Percentiles rank a stretch among this genome's conserved stretches.
Evolutionary conservation across 179 eudicot species (phyloP).

Genomic region (Vitellaria paradoxa): DNA sequence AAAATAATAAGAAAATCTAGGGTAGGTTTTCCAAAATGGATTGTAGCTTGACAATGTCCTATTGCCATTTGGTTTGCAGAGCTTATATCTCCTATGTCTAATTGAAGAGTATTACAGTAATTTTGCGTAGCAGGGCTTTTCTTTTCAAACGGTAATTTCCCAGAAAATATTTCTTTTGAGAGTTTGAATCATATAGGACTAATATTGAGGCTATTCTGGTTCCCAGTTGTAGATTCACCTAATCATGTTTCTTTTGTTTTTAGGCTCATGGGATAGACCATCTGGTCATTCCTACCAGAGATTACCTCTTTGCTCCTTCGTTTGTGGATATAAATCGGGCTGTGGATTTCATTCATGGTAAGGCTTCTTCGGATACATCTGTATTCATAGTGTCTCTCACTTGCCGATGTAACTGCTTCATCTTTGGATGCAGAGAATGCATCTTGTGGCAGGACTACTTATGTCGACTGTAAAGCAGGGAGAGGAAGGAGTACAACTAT

Average conservation of each 20-base stretch:
- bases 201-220: slow-evolving; percentile 10
- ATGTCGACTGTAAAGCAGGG: slow-evolving; percentile 99
- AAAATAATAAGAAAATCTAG: neutral
- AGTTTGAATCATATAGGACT: neutral
- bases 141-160: neutral
- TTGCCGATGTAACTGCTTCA: neutral
- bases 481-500: slow-evolving; percentile 96
- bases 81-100: neutral
- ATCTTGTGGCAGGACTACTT: slow-evolving; percentile 64
- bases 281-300: slow-evolving; percentile 95
- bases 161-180: neutral
- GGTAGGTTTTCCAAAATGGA: neutral
- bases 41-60: neutral
- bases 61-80: neutral
- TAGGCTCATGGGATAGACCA: slow-evolving; percentile 92
- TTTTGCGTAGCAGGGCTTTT: neutral
- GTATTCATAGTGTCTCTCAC: slow-evolving; percentile 7
- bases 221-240: neutral
- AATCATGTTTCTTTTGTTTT: neutral
- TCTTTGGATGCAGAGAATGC: slow-evolving; percentile 59
- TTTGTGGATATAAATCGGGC: slow-evolving; percentile 74
- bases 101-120: neutral
- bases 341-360: slow-evolving; percentile 88
- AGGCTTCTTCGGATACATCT: slow-evolving; percentile 21
- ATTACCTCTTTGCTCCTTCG: slow-evolving; percentile 95